Percentiles rank a stretch among this genome's conserved stretches.
phyloP scores from a whole-genome alignment of 306 rosid genomes.

The Prunus padus region DNA sequence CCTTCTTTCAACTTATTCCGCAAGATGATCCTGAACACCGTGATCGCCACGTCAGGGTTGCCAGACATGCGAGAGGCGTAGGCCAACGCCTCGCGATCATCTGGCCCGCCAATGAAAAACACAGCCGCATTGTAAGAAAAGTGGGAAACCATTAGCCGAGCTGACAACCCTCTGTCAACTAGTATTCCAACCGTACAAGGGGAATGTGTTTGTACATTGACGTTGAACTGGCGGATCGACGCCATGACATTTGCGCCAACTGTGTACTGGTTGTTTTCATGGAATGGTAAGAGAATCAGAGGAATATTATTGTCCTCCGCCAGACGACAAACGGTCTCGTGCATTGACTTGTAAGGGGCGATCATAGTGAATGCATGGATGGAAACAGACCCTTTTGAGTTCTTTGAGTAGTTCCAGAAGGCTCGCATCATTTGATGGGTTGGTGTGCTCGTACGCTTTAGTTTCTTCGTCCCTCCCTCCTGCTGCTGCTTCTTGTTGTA shows the following conservation, averaged over 20 bases:
- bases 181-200: constrained; percentile 66
- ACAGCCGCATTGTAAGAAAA: constrained; percentile 30
- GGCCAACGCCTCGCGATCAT: constrained; percentile 62
- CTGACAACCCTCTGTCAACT: constrained; percentile 40
- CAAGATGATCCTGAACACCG: constrained; percentile 32
- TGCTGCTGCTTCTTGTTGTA: constrained; percentile 6
- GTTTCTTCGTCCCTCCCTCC: constrained; percentile 6
- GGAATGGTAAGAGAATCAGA: constrained; percentile 54
- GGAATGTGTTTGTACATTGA: constrained; percentile 17
- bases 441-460: constrained; percentile 22
- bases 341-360: constrained; percentile 62
- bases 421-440: constrained; percentile 50
- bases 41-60: constrained; percentile 7
- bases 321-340: constrained; percentile 39
- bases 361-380: constrained; percentile 41
- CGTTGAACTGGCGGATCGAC: constrained; percentile 37
- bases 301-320: constrained; percentile 39
- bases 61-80: constrained; percentile 45
- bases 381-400: constrained; percentile 30
- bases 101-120: constrained; percentile 54
- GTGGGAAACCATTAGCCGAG: neutral
- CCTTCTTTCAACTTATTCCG: neutral
- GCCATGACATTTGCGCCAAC: neutral
- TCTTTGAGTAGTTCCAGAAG: constrained; percentile 47
- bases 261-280: constrained; percentile 17